Conservation (phyloP, 441 rosid genomes). For the Hura crepitans region DNA sequence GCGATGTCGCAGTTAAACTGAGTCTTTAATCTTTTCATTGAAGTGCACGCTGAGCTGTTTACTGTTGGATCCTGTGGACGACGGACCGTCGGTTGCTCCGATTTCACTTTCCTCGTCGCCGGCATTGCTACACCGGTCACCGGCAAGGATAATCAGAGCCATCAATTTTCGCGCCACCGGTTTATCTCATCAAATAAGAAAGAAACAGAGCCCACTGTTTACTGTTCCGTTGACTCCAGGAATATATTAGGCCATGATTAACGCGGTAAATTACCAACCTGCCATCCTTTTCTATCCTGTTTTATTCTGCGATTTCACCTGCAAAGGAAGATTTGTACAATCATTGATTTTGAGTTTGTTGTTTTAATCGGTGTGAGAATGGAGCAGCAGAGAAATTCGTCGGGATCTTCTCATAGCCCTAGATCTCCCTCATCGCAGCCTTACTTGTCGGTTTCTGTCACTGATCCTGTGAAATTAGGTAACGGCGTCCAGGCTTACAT, state of each 20-base stretch:
- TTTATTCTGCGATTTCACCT: not conserved
- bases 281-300: slow-evolving; percentile 16
- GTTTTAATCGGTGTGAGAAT: slow-evolving; percentile 32
- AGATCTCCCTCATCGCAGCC: slow-evolving; percentile 80
- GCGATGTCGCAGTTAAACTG: not conserved
- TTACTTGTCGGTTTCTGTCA: slow-evolving; percentile 66
- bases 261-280: slow-evolving; percentile 34
- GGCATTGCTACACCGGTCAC: not conserved
- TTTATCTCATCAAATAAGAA: not conserved
- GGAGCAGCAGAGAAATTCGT: slow-evolving; percentile 50
- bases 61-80: not conserved
- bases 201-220: not conserved
- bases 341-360: not conserved
- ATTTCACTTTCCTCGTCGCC: not conserved
- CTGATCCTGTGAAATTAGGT: slow-evolving; percentile 96
- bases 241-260: slow-evolving; percentile 26
- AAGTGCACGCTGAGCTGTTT: not conserved
- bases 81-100: not conserved
- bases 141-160: not conserved
- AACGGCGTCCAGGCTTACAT: slow-evolving; percentile 93
- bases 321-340: not conserved
- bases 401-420: slow-evolving; percentile 73
- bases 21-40: not conserved
- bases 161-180: no score
- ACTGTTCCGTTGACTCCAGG: not conserved